Evolutionary conservation across 495 filamentous ascomycete species (phyloP).

Genomic region (Apiosordaria backusii): DNA sequence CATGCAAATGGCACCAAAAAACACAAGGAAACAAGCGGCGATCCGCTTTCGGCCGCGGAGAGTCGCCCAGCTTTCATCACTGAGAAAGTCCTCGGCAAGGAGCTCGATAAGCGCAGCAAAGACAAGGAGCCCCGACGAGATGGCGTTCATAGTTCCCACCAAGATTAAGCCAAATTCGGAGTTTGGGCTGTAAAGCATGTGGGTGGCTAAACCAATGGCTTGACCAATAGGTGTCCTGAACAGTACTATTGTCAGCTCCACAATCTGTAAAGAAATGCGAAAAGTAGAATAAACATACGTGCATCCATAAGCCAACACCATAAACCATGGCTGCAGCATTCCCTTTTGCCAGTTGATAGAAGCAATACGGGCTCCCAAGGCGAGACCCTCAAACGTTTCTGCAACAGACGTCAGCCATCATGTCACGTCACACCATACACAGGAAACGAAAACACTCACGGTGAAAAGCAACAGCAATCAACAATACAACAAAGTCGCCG

Average conservation of each 20-base stretch:
- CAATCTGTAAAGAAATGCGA: neutral
- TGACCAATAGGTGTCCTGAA: constrained; percentile 85
- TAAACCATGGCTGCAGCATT: constrained; percentile 72
- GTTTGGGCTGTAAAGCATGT: constrained; percentile 76
- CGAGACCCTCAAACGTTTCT: constrained; percentile 69
- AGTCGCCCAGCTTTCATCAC: constrained; percentile 74
- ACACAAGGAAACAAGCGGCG: constrained; percentile 71
- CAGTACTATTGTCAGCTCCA: neutral
- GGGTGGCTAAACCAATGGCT: constrained; percentile 79
- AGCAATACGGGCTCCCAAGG: constrained; percentile 70
- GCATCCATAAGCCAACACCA: constrained; percentile 86
- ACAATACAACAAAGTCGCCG: constrained; percentile 69
- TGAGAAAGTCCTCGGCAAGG: constrained; percentile 88
- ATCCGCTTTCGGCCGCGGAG: constrained; percentile 67
- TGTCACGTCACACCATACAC: neutral
- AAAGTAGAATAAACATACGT: constrained; percentile 20
- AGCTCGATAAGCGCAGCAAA: constrained; percentile 90
- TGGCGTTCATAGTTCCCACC: constrained; percentile 88
- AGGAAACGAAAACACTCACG: constrained; percentile 29
- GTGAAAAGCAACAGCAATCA: constrained; percentile 79
- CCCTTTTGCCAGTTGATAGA: constrained; percentile 53
- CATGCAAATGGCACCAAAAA: constrained; percentile 76
- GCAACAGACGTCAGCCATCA: neutral
- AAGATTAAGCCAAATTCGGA: constrained; percentile 77
- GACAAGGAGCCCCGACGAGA: constrained; percentile 76